Conservation (phyloP, 441 rosid species). For the Dalechampia spathulata region DNA sequence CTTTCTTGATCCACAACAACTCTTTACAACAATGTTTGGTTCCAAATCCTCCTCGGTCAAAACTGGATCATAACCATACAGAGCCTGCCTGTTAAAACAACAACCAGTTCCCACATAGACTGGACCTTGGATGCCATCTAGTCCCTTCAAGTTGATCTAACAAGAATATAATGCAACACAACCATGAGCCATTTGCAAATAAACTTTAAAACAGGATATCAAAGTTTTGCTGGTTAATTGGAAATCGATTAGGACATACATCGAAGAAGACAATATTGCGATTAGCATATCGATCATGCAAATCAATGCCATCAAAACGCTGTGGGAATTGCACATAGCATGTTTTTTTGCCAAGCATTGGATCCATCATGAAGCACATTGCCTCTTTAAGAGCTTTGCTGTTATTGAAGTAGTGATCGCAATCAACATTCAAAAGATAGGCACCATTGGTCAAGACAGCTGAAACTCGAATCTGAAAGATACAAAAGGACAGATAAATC, state of each 20-base stretch:
- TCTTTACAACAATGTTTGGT: slow-evolving; percentile 86
- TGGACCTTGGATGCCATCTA: slow-evolving; percentile 95
- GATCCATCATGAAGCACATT: slow-evolving; percentile 99
- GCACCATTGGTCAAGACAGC: slow-evolving; percentile 99
- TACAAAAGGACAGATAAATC: slow-evolving; percentile 13
- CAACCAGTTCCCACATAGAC: slow-evolving; percentile 98
- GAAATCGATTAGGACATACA: slow-evolving; percentile 38
- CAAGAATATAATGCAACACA: slow-evolving; percentile 2
- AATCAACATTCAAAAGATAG: slow-evolving; percentile 89
- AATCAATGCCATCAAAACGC: slow-evolving; percentile 98
- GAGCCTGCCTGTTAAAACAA: slow-evolving; percentile 95
- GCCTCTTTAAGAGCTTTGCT: slow-evolving; percentile 98
- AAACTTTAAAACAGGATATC: neutral
- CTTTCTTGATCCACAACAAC: slow-evolving; percentile 95
- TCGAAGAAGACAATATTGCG: slow-evolving; percentile 97
- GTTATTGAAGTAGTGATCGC: slow-evolving; percentile 99
- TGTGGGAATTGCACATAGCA: slow-evolving; percentile 99
- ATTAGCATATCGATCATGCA: slow-evolving; percentile 98
- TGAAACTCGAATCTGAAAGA: slow-evolving; percentile 95
- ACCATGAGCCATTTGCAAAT: neutral
- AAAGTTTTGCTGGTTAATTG: neutral
- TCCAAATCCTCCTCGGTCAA: slow-evolving; percentile 89
- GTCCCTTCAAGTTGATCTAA: slow-evolving; percentile 97
- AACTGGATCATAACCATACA: slow-evolving; percentile 96
- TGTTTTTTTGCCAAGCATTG: slow-evolving; percentile 71